A percentile compares a stretch with the other conserved stretches of the same genome.
phyloP scores from a whole-genome alignment of 768 basidiomycete species.

The Macrolepiota albuminosa region DNA sequence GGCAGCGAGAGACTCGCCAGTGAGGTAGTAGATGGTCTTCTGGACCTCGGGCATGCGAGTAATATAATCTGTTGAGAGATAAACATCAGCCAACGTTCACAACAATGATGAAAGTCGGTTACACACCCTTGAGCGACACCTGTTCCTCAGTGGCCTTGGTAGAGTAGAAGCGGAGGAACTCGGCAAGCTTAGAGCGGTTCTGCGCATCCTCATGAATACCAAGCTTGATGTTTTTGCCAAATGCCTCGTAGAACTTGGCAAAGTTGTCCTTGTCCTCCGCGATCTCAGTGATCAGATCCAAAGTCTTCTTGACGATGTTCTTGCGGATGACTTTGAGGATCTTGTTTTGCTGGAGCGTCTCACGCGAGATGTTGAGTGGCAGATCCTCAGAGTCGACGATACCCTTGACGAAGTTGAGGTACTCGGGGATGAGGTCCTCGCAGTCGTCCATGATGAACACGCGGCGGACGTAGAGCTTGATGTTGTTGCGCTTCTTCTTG shows the following conservation, averaged over 20 bases:
- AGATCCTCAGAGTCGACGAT: conserved; percentile 99
- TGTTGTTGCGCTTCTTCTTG: conserved; percentile 99
- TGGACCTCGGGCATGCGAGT: conserved; percentile 99
- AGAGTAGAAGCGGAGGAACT: conserved; percentile 97
- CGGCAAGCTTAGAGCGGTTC: conserved; percentile 98
- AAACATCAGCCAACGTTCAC: not conserved
- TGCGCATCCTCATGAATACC: conserved; percentile 99
- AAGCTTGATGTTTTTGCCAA: conserved; percentile 99
- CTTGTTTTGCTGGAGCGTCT: conserved; percentile 99
- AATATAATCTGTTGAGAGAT: conserved; percentile 85
- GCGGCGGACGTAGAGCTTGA: conserved; percentile 99
- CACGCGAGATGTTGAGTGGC: conserved; percentile 99
- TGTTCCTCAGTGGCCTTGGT: conserved; percentile 91
- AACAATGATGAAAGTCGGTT: not conserved
- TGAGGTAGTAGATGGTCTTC: conserved; percentile 99
- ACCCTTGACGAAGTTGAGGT: conserved; percentile 99
- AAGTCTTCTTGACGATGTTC: conserved; percentile 97
- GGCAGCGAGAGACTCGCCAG: conserved; percentile 91
- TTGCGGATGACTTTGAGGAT: conserved; percentile 99
- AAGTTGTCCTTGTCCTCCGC: conserved; percentile 99
- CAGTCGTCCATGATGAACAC: conserved; percentile 99
- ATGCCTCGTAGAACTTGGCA: conserved; percentile 94
- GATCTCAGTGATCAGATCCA: conserved; percentile 93
- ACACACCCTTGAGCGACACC: conserved; percentile 85
- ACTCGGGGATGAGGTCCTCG: conserved; percentile 98